Percentiles rank a stretch among this genome's conserved stretches.
These are phyloP conservation scores for Peniophora sp. DNA, from an alignment of 1,284 basidiomycete species.

Conservation along the genomic window DNA sequence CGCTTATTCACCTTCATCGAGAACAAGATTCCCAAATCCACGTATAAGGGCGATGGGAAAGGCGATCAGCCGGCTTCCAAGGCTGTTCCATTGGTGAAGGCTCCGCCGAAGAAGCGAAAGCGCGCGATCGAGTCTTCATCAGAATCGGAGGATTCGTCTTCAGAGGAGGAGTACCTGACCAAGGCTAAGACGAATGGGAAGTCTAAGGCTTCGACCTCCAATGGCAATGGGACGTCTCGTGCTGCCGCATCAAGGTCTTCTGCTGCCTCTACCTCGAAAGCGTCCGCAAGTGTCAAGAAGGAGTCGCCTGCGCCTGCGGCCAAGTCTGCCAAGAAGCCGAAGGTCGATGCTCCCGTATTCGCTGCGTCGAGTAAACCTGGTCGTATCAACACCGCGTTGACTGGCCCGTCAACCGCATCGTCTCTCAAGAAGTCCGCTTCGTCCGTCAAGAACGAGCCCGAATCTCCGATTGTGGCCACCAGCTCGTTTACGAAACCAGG, in stretches of 20 bases:
- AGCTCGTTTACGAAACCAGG: not conserved
- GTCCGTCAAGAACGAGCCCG: not conserved
- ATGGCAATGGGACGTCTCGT: not conserved
- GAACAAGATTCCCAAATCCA: slow-evolving; percentile 12
- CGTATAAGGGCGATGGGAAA: slow-evolving; percentile 12
- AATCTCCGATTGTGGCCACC: not conserved
- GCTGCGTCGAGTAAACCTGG: not conserved
- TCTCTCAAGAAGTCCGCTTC: not conserved
- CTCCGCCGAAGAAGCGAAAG: not conserved
- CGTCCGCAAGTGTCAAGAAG: not conserved
- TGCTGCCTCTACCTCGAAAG: not conserved
- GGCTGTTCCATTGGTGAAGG: slow-evolving; percentile 6
- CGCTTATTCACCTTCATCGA: slow-evolving; percentile 30
- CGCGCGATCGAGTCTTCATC: not conserved
- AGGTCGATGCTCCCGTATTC: not conserved
- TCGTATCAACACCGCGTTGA: not conserved
- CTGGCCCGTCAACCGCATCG: not conserved
- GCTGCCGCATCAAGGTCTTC: not conserved
- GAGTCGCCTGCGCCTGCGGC: not conserved
- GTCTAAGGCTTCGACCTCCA: not conserved
- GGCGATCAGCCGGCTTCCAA: slow-evolving; percentile 15
- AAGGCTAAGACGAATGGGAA: not conserved
- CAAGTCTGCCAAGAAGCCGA: not conserved
- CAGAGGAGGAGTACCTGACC: not conserved
- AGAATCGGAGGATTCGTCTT: not conserved